Evolutionary conservation across 495 filamentous ascomycete genomes (phyloP).

Genomic region (Hypoxylon cercidicola): DNA sequence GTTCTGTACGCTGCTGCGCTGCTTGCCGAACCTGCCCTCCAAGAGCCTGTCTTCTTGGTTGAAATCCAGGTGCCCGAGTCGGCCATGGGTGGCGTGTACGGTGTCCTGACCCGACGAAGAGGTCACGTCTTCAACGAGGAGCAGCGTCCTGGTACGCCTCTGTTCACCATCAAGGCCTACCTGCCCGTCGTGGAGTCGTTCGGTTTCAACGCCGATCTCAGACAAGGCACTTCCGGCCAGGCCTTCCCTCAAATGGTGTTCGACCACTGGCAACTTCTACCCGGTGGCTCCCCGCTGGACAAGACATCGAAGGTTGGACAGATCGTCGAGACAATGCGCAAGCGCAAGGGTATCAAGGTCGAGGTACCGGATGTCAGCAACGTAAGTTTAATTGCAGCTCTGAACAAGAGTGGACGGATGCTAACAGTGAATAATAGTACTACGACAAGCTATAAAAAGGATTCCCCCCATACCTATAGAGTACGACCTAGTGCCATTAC

Average conservation of each 20-base stretch:
- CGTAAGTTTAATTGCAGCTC: conserved; percentile 71
- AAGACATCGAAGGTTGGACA: conserved; percentile 83
- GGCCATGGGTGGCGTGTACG: conserved; percentile 99
- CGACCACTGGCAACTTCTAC: conserved; percentile 96
- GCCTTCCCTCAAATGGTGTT: conserved; percentile 99
- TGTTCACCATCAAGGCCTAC: conserved; percentile 99
- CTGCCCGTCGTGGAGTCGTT: conserved; percentile 99
- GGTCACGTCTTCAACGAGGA: conserved; percentile 99
- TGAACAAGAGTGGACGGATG: conserved; percentile 10
- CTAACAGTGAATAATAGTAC: conserved; percentile 78
- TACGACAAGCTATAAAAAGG: conserved; percentile 94
- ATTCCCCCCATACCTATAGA: conserved; percentile 50
- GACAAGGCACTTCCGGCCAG: conserved; percentile 90
- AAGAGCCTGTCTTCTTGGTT: conserved; percentile 98
- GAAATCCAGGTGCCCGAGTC: conserved; percentile 99
- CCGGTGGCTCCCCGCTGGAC: conserved; percentile 94
- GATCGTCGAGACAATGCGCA: conserved; percentile 88
- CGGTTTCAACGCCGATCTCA: conserved; percentile 98
- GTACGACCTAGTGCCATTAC: conserved; percentile 51
- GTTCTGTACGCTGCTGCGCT: conserved; percentile 93
- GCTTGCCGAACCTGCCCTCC: conserved; percentile 87
- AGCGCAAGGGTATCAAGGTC: conserved; percentile 99
- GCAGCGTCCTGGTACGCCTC: conserved; percentile 97
- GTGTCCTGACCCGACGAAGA: conserved; percentile 96
- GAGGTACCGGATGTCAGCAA: conserved; percentile 89